Evolutionary conservation across 257 asterid species (phyloP).

Genomic region (Gardenia jasminoides): DNA sequence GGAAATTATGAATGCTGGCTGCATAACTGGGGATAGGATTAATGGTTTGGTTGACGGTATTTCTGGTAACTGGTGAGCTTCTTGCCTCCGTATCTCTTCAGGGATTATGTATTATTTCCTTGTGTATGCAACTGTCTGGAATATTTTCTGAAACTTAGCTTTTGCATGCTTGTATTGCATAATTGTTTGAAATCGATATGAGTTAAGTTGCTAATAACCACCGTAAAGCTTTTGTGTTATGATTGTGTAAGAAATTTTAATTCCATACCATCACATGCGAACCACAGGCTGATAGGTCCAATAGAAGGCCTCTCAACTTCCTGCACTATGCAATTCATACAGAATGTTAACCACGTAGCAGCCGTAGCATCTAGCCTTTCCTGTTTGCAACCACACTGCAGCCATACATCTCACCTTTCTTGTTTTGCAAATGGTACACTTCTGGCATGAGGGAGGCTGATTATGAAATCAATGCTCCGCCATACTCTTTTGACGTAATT

Average conservation of each 20-base stretch:
- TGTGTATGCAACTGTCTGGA: not conserved
- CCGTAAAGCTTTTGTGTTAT: not conserved
- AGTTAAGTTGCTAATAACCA: not conserved
- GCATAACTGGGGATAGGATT: conserved; percentile 69
- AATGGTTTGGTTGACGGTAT: conserved; percentile 88
- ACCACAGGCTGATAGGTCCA: not conserved
- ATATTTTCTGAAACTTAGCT: not conserved
- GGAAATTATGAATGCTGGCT: conserved; percentile 65
- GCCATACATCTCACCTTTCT: too few relatives aligned
- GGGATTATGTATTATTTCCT: not conserved
- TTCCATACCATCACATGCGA: not conserved
- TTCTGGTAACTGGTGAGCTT: conserved; percentile 78
- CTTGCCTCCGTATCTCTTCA: not conserved
- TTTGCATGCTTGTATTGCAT: conserved; percentile 1
- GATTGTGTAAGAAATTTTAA: not conserved
- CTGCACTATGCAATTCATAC: not conserved
- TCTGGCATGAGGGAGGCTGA: not conserved
- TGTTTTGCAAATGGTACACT: not conserved
- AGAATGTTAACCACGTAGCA: not conserved
- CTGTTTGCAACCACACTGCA: not conserved
- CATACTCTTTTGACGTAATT: not conserved
- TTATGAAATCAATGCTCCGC: not conserved
- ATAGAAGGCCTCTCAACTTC: not conserved
- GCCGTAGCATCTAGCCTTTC: not conserved
- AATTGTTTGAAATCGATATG: not conserved